Conservation (phyloP, 2,329 filamentous ascomycete genomes). For the Ophiosphaerella herpotricha region DNA sequence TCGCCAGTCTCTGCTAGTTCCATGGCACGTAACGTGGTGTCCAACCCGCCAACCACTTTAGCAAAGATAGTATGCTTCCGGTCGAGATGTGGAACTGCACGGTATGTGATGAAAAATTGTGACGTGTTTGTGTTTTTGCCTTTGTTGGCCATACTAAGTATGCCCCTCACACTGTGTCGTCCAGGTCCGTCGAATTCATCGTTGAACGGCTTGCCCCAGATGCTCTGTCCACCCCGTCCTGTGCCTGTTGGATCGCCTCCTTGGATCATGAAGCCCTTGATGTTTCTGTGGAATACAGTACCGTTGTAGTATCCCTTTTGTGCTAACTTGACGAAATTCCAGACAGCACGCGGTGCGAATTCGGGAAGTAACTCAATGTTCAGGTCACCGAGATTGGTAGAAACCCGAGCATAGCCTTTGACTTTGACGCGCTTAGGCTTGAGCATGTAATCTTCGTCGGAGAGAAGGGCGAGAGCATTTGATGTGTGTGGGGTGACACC, state of each 20-base stretch:
- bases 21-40: conserved; percentile 72
- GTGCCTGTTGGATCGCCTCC: conserved; percentile 93
- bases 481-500: conserved; percentile 91
- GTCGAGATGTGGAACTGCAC: conserved; percentile 81
- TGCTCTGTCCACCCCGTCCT: conserved; percentile 83
- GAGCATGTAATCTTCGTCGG: conserved; percentile 96
- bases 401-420: conserved; percentile 89
- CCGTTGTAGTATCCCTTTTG: conserved; percentile 89
- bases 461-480: conserved; percentile 80
- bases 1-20: conserved; percentile 77
- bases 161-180: conserved; percentile 79
- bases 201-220: conserved; percentile 93
- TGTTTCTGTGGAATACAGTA: conserved; percentile 89
- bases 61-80: conserved; percentile 98
- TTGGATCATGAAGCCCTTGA: conserved; percentile 96
- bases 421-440: conserved; percentile 85
- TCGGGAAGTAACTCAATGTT: conserved; percentile 91
- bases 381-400: conserved; percentile 81
- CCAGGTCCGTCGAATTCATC: conserved; percentile 92
- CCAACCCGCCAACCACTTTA: conserved; percentile 75
- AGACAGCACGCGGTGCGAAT: conserved; percentile 88
- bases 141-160: conserved; percentile 96
- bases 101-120: conserved; percentile 95
- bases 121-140: conserved; percentile 96
- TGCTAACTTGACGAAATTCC: conserved; percentile 90